Percentiles rank a stretch among this genome's conserved stretches.
These are phyloP conservation scores for Thozetella sp. DNA, from an alignment of 495 filamentous ascomycete species.

Conservation along the genomic window DNA sequence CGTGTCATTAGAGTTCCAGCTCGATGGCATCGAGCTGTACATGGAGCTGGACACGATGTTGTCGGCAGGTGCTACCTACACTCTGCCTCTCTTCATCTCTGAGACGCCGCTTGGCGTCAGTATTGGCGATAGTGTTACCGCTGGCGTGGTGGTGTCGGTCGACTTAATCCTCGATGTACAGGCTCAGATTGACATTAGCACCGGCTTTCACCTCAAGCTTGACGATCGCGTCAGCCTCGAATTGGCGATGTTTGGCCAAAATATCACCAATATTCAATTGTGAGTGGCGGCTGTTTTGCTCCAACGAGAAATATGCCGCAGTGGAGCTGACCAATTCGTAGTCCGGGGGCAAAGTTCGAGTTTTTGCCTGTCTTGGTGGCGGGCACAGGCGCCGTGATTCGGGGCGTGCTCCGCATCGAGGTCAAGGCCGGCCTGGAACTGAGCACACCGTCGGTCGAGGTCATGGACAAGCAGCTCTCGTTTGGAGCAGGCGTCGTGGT, in stretches of 20 bases:
- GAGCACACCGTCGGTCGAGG: background rate
- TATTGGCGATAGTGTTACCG: slow-evolving; percentile 30
- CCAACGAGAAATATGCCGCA: background rate
- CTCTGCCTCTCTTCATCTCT: slow-evolving; percentile 45
- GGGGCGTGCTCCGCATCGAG: slow-evolving; percentile 44
- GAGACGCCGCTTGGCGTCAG: slow-evolving; percentile 42
- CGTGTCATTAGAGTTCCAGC: slow-evolving; percentile 42
- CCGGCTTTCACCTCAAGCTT: slow-evolving; percentile 53
- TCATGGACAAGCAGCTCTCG: background rate
- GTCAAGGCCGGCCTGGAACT: slow-evolving; percentile 45
- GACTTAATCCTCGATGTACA: slow-evolving; percentile 50
- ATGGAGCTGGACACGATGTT: slow-evolving; percentile 47
- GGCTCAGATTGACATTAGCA: slow-evolving; percentile 47
- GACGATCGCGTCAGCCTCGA: slow-evolving; percentile 45
- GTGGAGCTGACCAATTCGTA: slow-evolving; percentile 15
- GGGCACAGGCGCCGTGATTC: slow-evolving; percentile 38
- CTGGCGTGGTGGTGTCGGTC: slow-evolving; percentile 45
- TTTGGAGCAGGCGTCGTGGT: slow-evolving; percentile 45
- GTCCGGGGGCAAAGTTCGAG: slow-evolving; percentile 54
- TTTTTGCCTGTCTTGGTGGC: slow-evolving; percentile 55
- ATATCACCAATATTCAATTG: slow-evolving; percentile 49
- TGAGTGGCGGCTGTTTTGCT: slow-evolving; percentile 21
- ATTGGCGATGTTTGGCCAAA: slow-evolving; percentile 41
- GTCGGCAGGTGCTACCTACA: slow-evolving; percentile 42
- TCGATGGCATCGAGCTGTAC: slow-evolving; percentile 55